These are phyloP conservation scores for Mycosphaerella sp. DNA, from an alignment of 2,329 filamentous ascomycete genomes.

Conservation along the genomic window DNA sequence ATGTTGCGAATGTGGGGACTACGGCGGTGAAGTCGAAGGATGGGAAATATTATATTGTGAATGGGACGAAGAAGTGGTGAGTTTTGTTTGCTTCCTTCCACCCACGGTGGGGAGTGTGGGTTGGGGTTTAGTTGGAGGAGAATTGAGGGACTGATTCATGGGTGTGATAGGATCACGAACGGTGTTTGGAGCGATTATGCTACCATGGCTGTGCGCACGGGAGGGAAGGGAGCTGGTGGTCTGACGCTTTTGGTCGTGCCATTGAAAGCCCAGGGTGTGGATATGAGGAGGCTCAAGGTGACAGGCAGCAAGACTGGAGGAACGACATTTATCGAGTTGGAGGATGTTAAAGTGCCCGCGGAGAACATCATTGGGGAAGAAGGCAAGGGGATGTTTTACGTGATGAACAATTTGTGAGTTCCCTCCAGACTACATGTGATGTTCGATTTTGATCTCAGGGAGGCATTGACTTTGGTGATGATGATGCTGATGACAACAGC, in stretches of 20 bases:
- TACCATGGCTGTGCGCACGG: slow-evolving; percentile 58
- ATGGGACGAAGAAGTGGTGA: slow-evolving; percentile 65
- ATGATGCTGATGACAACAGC: slow-evolving; percentile 24
- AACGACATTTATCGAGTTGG: slow-evolving; percentile 67
- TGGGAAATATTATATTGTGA: slow-evolving; percentile 62
- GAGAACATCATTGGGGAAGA: slow-evolving; percentile 64
- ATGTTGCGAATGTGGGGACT: slow-evolving; percentile 66
- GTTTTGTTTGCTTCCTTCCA: too few species aligned
- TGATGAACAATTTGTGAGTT: slow-evolving; percentile 23
- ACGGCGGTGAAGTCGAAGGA: slow-evolving; percentile 52
- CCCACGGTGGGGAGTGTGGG: too few species aligned
- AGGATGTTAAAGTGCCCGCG: slow-evolving; percentile 63
- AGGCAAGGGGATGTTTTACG: slow-evolving; percentile 64
- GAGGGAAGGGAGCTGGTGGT: slow-evolving; percentile 40
- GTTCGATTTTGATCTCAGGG: background rate
- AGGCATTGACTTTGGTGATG: slow-evolving; percentile 21
- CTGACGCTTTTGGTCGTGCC: slow-evolving; percentile 21
- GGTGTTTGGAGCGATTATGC: slow-evolving; percentile 62
- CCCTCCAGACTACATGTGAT: too few species aligned
- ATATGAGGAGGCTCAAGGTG: slow-evolving; percentile 60
- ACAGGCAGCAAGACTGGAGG: slow-evolving; percentile 57
- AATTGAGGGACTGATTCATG: background rate
- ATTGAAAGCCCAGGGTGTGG: slow-evolving; percentile 53
- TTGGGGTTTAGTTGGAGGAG: too few species aligned
- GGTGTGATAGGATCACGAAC: slow-evolving; percentile 53